Base-by-base conservation (phyloP, 805 yeast species). In the Candida corydali region DNA sequence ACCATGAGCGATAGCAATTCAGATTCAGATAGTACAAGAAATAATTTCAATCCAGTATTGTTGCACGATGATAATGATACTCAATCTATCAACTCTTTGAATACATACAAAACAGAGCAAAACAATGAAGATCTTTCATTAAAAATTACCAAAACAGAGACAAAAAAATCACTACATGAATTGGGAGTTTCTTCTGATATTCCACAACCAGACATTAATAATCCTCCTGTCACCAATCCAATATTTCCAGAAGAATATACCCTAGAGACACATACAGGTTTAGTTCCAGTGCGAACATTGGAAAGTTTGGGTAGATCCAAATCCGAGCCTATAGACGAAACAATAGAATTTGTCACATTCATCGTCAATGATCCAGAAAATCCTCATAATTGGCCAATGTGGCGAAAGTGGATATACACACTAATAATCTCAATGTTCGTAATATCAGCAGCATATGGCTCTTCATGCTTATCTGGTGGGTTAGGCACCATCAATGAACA, bases 181-280 rank as follows among this genome's bases (percentile, higher is more conserved):
- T 62, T 70, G 56, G 93, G 93, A 39, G 49, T 84, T 11, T 65
- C 76, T 5, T 58, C 71, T n/a, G 66, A 62, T 3, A 65, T 75
- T 1, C 79, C 85, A 4, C 52, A 64, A 18, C 73, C 77, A 0
- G 86, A 78, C 45, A 61, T 79, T 26, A 50, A 63, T 49, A 34
- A 47, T 19, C 68, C 70, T 3, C 66, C 67, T 8, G 69, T 75
- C 17, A 73, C 69, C 41, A 73, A 74, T 44, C 84, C 91, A 11
- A 81, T 87, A 24, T 88, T 88, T 70, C 96, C 96, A 7, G 96
- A 88, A 66, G 96, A 88, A 56, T 88, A 86, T 57, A 83, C 88
- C 5, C 46, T 88, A 58, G 96, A 88, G 65, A 88, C 96, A 0
- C 73, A 74, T 36, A 86, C 96, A 5, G 96, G 96, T 44, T 67